Base-by-base conservation (phyloP, 257 asterid genomes). In the Solanum tacnaense region DNA sequence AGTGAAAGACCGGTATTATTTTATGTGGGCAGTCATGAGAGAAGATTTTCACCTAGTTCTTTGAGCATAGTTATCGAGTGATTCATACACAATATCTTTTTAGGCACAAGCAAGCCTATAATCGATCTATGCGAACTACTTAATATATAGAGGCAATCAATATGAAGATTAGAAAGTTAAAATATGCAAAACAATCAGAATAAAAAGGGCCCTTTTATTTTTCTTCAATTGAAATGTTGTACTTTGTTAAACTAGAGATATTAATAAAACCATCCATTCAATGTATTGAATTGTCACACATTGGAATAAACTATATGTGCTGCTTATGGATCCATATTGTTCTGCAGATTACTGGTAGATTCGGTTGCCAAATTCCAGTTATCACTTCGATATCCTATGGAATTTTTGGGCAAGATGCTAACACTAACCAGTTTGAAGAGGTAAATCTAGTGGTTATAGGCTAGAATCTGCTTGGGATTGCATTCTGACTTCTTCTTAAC, bases 331-430 rank as follows among this genome's bases (percentile, higher is more conserved):
- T 44, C 49, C 49, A 23, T 78, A 39, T 78, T 78, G 21, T 87
- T 79, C 84, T 92, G 94, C 94, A 95, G 99, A 92, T 96, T 86
- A 87, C 88, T 60, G 41, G 58, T 44, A 94, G 92, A 86, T 91
- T 95, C 49, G 95, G 95, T 87, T 90, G 94, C 46, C 36, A 31
- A 32, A 52, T 92, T 91, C 98, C 97, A 39, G 74, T 94, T 36
- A 86, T 95, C 88, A 91, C 93, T 90, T 94, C 91, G 46, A 86
- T 89, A 84, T 89, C 94, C 7, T 91, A 91, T 87, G 98, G 98
- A 89, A 84, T 94, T 89, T 92, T 94, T 85, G 99, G 98, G 82
- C 92, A 91, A 92, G 94, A 94, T 89, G 94, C 91, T 41, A 87
- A 62, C 70, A 92, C 95, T 27, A 90, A 91, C 91, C 91, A 92